Conservation (phyloP, 495 filamentous ascomycete species). For the Tuber calosporum region DNA sequence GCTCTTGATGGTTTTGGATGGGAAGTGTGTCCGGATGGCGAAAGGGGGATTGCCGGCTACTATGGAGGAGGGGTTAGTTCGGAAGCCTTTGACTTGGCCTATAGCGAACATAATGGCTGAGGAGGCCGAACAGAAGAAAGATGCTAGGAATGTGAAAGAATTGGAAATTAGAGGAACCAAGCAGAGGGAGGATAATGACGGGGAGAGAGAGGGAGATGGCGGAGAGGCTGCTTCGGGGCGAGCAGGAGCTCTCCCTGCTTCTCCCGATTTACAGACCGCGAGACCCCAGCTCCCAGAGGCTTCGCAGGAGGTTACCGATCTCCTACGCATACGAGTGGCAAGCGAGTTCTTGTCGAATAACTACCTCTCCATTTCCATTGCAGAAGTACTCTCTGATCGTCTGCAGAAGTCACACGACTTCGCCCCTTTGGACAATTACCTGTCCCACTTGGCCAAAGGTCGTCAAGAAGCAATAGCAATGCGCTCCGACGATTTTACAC, state of each 20-base stretch:
- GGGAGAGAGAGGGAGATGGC: conserved; percentile 49
- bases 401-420: conserved; percentile 57
- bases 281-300: conserved; percentile 32
- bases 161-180: conserved; percentile 71
- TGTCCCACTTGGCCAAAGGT: conserved; percentile 57
- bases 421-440: conserved; percentile 57
- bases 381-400: conserved; percentile 46
- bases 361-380: conserved; percentile 58
- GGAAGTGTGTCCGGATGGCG: conserved; percentile 66
- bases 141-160: conserved; percentile 56
- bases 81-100: conserved; percentile 65
- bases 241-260: conserved; percentile 39
- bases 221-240: conserved; percentile 32
- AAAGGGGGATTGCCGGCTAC: conserved; percentile 61
- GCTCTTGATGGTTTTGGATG: conserved; percentile 57
- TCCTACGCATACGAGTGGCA: conserved; percentile 67
- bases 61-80: conserved; percentile 79
- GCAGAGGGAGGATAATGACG: conserved; percentile 60
- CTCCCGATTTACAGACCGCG: conserved; percentile 40
- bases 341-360: conserved; percentile 67
- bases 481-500: conserved; percentile 63
- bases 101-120: conserved; percentile 16
- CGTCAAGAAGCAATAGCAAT: conserved; percentile 62
- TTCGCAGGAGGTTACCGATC: conserved; percentile 49
- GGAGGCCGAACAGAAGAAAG: conserved; percentile 20